Evolutionary conservation across 2,329 filamentous ascomycete genomes (phyloP), one percentile per base, ranked within the genome.

Genomic region (Cladosporium sp.): DNA sequence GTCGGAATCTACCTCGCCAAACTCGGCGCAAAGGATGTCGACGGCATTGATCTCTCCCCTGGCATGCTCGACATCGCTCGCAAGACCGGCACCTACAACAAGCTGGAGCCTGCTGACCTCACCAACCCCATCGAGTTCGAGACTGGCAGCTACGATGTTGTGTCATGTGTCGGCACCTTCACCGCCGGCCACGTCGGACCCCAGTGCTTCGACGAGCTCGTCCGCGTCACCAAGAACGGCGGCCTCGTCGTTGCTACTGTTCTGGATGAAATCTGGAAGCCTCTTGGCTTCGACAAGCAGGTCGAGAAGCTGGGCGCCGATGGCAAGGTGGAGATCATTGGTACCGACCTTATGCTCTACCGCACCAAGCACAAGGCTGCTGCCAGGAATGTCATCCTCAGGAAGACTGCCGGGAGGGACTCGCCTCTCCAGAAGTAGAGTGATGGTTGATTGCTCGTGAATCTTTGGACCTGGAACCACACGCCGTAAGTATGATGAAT

Each of bases 141-240:
- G 3, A 68, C 73, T 53, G 65, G 66, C 8, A 64, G 62, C 2
- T 80, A 78, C 55, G 76, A 78, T 43, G 70, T 72, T 4, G 68
- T 80, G 15, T 70, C 72, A 1, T 81, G 78, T 63, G 71, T 75
- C 19, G 78, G 78, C 20, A 80, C 77, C 2, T 72, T 81, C 53
- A 81, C 78, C 0, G 69, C 73, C 47, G 76, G 75, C 9, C 78
- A 81, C 54, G 72, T 81, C 30, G 78, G 77, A 1, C 76, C 78
- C 0, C 61, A 65, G 38, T 73, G 73, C 3, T 56, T 81, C 35
- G 60, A 67, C 18, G 78, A 80, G 57, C 73, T 81, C 42, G 66
- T 77, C 19, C 66, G 78, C 8, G 59, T 80, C 3, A 65, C 72
- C 25, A 76, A 73, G 62, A 66, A 56, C 9, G 68, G 67, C 4